Conservation (phyloP, 176 grass and related monocot genomes). For the Chrysopogon serrulatus region DNA sequence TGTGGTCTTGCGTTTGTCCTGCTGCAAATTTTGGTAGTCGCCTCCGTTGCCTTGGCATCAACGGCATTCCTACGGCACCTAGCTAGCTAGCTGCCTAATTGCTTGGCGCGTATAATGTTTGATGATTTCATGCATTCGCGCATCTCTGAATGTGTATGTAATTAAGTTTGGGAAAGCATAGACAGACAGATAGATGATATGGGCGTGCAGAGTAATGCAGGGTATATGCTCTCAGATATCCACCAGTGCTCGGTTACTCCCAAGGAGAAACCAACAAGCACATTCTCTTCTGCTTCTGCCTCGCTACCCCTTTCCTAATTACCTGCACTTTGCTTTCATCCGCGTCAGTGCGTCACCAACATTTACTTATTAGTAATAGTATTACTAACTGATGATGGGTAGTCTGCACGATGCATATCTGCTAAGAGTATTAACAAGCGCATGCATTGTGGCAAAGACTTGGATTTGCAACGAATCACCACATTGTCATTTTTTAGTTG, state of each 20-base stretch:
- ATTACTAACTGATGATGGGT: neutral
- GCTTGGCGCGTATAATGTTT: neutral
- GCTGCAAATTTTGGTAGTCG: neutral
- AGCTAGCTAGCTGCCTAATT: neutral
- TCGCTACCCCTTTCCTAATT: too few relatives aligned
- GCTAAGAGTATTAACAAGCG: neutral
- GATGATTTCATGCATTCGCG: too few relatives aligned
- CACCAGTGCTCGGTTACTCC: conserved; percentile 3
- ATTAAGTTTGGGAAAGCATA: neutral
- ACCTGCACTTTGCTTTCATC: conserved; percentile 6
- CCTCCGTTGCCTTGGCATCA: conserved; percentile 14
- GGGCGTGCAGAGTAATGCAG: neutral
- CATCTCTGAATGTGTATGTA: neutral
- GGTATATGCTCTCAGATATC: conserved; percentile 43
- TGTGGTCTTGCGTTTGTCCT: neutral
- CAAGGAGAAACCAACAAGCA: conserved; percentile 14
- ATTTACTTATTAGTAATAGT: neutral
- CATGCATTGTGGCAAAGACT: neutral
- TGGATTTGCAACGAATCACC: neutral
- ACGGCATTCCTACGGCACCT: neutral
- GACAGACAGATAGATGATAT: neutral
- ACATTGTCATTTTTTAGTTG: neutral
- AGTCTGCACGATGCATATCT: neutral
- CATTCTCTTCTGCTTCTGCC: neutral
- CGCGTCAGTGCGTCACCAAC: conserved; percentile 6